Conservation (phyloP, 306 rosid species). For the Pachyrhizus erosus region DNA sequence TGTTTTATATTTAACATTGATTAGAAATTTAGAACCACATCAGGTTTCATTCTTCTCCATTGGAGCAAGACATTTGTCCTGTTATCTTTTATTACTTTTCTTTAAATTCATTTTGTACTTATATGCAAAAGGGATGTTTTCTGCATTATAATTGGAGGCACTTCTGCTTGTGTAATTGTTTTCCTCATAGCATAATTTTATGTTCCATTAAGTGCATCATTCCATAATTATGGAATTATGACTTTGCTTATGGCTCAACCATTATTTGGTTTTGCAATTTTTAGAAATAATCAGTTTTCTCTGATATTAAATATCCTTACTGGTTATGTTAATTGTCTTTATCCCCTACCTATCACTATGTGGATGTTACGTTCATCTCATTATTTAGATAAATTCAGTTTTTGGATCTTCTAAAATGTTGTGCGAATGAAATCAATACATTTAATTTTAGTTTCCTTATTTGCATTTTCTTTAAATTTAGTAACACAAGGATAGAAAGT, state of each 20-base stretch:
- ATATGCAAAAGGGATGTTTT: conserved; percentile 3
- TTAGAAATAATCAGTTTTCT: conserved; percentile 10
- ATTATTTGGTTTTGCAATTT: conserved; percentile 5
- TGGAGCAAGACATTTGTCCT: background rate
- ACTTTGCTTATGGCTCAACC: background rate
- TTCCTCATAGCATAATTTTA: background rate
- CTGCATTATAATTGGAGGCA: conserved; percentile 3
- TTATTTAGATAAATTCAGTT: conserved; percentile 33
- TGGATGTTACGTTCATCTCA: conserved; percentile 17
- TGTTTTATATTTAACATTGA: conserved; percentile 17
- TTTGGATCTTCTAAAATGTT: conserved; percentile 26
- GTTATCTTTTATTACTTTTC: conserved; percentile 11
- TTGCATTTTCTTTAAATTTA: conserved; percentile 17
- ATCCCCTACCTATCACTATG: conserved; percentile 30
- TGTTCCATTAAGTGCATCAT: conserved; percentile 11
- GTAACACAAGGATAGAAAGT: conserved; percentile 11
- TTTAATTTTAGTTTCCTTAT: conserved; percentile 35
- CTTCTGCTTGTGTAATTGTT: background rate
- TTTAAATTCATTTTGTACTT: conserved; percentile 21
- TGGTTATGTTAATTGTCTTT: conserved; percentile 24
- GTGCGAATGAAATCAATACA: background rate
- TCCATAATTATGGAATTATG: conserved; percentile 2
- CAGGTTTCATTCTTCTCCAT: background rate
- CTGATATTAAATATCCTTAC: conserved; percentile 1
- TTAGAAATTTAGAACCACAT: background rate